Evolutionary conservation across 225 moss, liverwort and hornwort species (phyloP).

Genomic region (Polytrichum commune): DNA sequence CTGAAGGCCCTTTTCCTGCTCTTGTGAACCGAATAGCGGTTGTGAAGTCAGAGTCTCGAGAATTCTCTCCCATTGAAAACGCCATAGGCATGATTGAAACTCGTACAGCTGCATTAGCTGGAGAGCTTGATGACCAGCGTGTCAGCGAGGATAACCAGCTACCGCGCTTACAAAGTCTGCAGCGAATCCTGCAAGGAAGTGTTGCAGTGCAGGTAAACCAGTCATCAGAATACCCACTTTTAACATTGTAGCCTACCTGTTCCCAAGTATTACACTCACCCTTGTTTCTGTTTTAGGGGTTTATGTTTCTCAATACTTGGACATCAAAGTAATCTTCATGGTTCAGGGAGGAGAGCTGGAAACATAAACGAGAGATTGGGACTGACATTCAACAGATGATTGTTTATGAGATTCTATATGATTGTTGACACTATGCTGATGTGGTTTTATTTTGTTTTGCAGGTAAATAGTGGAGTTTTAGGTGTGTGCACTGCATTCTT

Average conservation of each 20-base stretch:
- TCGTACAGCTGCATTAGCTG: constrained; percentile 68
- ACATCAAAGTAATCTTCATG: neutral
- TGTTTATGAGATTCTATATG: neutral
- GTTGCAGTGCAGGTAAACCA: constrained; percentile 85
- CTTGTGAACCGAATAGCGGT: constrained; percentile 86
- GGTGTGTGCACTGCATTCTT: constrained; percentile 97
- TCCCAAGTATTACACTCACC: neutral
- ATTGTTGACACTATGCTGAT: constrained; percentile 10
- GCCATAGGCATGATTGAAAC: constrained; percentile 98
- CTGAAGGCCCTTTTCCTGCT: constrained; percentile 89
- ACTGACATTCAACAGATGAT: no score
- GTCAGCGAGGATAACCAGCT: constrained; percentile 77
- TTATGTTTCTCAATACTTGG: neutral
- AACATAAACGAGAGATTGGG: neutral
- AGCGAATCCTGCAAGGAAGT: constrained; percentile 95
- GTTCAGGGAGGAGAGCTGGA: no score
- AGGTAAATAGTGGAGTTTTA: constrained; percentile 96
- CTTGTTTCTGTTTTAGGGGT: neutral
- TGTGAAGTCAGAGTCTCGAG: constrained; percentile 81
- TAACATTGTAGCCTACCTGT: neutral
- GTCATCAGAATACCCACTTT: neutral
- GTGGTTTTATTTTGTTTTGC: constrained; percentile 14
- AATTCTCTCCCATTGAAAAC: constrained; percentile 96
- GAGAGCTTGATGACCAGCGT: constrained; percentile 84
- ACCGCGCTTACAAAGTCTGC: constrained; percentile 86